Percentiles rank a stretch among this genome's conserved stretches.
Conservation (phyloP, 2,329 filamentous ascomycete species). For the Penicillium sp. region DNA sequence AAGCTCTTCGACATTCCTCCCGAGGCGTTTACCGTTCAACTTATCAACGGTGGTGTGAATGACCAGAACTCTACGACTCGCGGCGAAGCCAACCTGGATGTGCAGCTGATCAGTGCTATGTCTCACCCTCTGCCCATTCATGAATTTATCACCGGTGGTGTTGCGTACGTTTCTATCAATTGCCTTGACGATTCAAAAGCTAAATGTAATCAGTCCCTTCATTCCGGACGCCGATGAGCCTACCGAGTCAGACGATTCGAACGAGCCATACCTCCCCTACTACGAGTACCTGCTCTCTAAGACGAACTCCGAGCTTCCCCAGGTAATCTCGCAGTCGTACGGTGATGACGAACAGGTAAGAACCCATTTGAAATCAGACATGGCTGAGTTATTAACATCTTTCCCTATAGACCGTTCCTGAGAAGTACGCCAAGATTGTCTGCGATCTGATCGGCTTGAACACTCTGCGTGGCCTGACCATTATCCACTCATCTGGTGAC, state of each 20-base stretch:
- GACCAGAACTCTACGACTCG: conserved; percentile 43
- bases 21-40: conserved; percentile 33
- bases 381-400: not conserved
- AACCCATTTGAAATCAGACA: not conserved
- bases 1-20: conserved; percentile 41
- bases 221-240: conserved; percentile 47
- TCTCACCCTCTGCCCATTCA: conserved; percentile 55
- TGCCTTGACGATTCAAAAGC: not conserved
- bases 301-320: conserved; percentile 52
- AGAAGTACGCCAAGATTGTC: conserved; percentile 60
- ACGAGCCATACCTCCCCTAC: conserved; percentile 68
- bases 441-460: conserved; percentile 66
- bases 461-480: conserved; percentile 64
- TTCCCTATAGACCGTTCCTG: conserved; percentile 54
- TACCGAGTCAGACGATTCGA: conserved; percentile 48
- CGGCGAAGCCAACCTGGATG: conserved; percentile 61
- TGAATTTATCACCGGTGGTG: conserved; percentile 58
- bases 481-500: conserved; percentile 64
- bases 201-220: conserved; percentile 40
- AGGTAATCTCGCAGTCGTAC: conserved; percentile 65
- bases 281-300: conserved; percentile 58
- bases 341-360: conserved; percentile 58
- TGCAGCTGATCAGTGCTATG: conserved; percentile 57
- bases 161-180: conserved; percentile 32
- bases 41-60: conserved; percentile 44